Conservation (phyloP, 1,284 basidiomycete genomes). For the Anthracocystis walkeri region DNA sequence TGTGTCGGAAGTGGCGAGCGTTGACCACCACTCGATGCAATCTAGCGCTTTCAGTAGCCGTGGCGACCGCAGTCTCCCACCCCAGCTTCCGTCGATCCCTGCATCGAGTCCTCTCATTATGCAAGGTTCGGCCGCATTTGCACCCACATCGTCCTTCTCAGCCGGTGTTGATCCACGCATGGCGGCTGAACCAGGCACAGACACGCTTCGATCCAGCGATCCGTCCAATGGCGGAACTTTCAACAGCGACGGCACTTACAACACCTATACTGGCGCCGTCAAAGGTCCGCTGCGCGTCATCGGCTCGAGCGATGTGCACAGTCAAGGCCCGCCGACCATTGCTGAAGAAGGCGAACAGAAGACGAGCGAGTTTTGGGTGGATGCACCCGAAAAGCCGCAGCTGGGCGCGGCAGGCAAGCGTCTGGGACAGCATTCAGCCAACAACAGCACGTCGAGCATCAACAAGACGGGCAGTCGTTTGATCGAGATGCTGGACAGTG, state of each 20-base stretch:
- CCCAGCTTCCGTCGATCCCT: slow-evolving; percentile 30
- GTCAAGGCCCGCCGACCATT: slow-evolving; percentile 8
- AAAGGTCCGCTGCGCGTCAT: slow-evolving; percentile 34
- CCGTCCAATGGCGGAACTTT: slow-evolving; percentile 20
- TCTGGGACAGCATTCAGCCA: slow-evolving; percentile 27
- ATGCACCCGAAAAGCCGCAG: slow-evolving; percentile 8
- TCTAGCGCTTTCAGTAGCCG: slow-evolving; percentile 9
- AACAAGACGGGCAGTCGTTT: slow-evolving; percentile 35
- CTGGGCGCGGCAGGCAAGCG: slow-evolving; percentile 20
- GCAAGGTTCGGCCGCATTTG: slow-evolving; percentile 21
- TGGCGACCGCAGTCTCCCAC: slow-evolving; percentile 18
- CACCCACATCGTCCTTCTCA: not conserved
- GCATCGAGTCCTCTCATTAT: slow-evolving; percentile 29
- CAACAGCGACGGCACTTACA: slow-evolving; percentile 37
- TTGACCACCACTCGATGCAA: slow-evolving; percentile 22
- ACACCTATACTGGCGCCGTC: slow-evolving; percentile 32
- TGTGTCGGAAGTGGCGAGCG: slow-evolving; percentile 29
- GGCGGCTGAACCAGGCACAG: slow-evolving; percentile 16
- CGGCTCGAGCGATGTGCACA: slow-evolving; percentile 9
- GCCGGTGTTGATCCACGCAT: slow-evolving; percentile 4
- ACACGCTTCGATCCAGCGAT: slow-evolving; percentile 19
- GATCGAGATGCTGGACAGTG: slow-evolving; percentile 42
- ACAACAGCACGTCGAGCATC: slow-evolving; percentile 33
- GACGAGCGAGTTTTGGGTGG: slow-evolving; percentile 24
- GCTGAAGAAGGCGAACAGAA: slow-evolving; percentile 18